These are phyloP conservation scores for Rhizopus delemar DNA, from an alignment of 371 early-diverging fungal genomes.

Conservation along the genomic window DNA sequence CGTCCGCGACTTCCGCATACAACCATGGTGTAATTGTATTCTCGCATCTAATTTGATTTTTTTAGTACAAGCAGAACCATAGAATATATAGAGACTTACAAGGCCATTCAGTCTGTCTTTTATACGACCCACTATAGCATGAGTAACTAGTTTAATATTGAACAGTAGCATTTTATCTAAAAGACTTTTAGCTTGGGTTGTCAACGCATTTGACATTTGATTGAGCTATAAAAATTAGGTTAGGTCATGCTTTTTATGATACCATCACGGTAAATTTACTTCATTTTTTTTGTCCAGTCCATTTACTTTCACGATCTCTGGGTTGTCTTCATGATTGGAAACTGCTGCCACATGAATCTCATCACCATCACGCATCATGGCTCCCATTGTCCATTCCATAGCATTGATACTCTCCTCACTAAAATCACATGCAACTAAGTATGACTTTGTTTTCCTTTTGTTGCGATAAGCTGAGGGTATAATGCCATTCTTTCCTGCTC, in stretches of 20 bases:
- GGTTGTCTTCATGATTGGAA: conserved; percentile 51
- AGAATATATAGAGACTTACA: conserved; percentile 23
- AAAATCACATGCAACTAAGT: conserved; percentile 49
- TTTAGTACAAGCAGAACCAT: background rate
- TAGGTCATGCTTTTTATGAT: background rate
- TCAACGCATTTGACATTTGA: conserved; percentile 27
- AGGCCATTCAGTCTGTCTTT: conserved; percentile 37
- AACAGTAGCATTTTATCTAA: conserved; percentile 45
- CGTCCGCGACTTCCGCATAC: conserved; percentile 23
- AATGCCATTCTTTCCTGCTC: conserved; percentile 28
- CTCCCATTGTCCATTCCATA: conserved; percentile 57
- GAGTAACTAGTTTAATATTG: conserved; percentile 52
- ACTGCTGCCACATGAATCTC: conserved; percentile 56
- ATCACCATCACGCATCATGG: conserved; percentile 60
- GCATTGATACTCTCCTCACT: conserved; percentile 45
- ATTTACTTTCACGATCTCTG: conserved; percentile 34
- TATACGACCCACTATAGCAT: conserved; percentile 53
- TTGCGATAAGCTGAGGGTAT: conserved; percentile 10
- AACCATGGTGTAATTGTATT: conserved; percentile 13
- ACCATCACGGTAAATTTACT: conserved; percentile 1
- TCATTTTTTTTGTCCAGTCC: conserved; percentile 28
- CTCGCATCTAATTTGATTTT: conserved; percentile 13
- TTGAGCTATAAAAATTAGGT: conserved; percentile 23
- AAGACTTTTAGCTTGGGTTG: conserved; percentile 26
- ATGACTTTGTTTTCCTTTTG: conserved; percentile 24